phyloP scores from a whole-genome alignment of 768 basidiomycete species.

The Lentinula aciculospora region DNA sequence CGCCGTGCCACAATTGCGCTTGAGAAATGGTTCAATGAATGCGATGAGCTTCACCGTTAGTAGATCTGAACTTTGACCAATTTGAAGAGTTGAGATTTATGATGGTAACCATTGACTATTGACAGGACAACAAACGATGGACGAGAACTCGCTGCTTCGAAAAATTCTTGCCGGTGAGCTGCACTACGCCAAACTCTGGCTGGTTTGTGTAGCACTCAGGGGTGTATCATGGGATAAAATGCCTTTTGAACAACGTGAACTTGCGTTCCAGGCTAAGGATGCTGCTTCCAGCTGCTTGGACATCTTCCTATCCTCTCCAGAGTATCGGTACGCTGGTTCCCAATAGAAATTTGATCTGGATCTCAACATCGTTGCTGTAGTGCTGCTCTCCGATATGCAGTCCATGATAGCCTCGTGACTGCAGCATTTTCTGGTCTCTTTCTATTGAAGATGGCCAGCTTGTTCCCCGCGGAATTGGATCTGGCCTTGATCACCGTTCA shows the following conservation, averaged over 20 bases:
- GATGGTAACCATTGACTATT: neutral
- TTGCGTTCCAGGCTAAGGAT: constrained; percentile 94
- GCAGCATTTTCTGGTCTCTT: constrained; percentile 90
- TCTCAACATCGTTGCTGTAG: constrained; percentile 28
- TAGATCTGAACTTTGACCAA: constrained; percentile 2
- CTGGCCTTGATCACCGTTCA: constrained; percentile 70
- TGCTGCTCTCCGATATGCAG: constrained; percentile 86
- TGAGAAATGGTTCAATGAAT: constrained; percentile 89
- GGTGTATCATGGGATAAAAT: constrained; percentile 96
- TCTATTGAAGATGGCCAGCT: constrained; percentile 89
- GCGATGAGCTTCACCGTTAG: constrained; percentile 78
- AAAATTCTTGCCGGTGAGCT: constrained; percentile 87
- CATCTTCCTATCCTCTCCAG: constrained; percentile 75
- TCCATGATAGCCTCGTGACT: constrained; percentile 89
- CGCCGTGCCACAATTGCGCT: constrained; percentile 81
- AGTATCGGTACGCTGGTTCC: constrained; percentile 59
- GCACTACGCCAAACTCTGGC: constrained; percentile 92
- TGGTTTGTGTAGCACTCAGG: constrained; percentile 86
- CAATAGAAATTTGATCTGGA: neutral
- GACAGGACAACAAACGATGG: constrained; percentile 71
- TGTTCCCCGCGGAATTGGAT: constrained; percentile 85
- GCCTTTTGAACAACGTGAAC: constrained; percentile 90
- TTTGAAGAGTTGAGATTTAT: neutral
- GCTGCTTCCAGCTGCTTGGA: constrained; percentile 82
- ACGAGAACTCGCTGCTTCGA: constrained; percentile 78